Evolutionary conservation across 441 rosid species (phyloP).

Genomic region (Biscutella laevigata): DNA sequence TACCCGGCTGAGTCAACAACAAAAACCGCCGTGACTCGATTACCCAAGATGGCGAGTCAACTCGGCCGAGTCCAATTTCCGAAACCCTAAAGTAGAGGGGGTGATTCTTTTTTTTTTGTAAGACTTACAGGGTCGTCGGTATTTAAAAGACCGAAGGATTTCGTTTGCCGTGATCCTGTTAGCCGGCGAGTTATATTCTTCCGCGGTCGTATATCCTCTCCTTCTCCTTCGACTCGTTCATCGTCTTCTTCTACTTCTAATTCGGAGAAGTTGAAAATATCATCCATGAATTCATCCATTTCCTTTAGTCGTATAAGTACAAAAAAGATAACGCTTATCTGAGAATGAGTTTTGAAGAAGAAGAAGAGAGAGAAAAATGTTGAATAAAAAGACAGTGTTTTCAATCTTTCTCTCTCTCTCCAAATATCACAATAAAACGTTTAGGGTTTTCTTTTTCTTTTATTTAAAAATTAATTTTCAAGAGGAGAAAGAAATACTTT

Average conservation of each 20-base stretch:
- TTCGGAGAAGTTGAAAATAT: conserved; percentile 52
- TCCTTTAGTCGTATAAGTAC: conserved; percentile 39
- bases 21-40: conserved; percentile 1
- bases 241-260: conserved; percentile 41
- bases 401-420: conserved; percentile 13
- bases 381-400: conserved; percentile 10
- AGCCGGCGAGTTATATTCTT: conserved; percentile 20
- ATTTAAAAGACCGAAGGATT: conserved; percentile 10
- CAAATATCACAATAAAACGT: conserved; percentile 24
- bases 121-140: conserved; percentile 26
- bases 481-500: not conserved
- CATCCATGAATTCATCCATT: conserved; percentile 48
- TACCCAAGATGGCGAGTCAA: conserved; percentile 22
- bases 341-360: too few relatives aligned
- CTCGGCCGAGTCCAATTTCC: conserved; percentile 23
- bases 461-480: not conserved
- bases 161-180: conserved; percentile 24
- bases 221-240: too few relatives aligned
- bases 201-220: conserved; percentile 20
- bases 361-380: conserved; percentile 27
- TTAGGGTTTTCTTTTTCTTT: conserved; percentile 2
- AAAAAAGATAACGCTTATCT: not conserved
- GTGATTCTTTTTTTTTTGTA: not conserved
- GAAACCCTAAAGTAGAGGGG: too few relatives aligned
- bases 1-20: conserved; percentile 30